Conservation (phyloP, 1,139 yeast genomes). For the Geotrichum bryndzae region DNA sequence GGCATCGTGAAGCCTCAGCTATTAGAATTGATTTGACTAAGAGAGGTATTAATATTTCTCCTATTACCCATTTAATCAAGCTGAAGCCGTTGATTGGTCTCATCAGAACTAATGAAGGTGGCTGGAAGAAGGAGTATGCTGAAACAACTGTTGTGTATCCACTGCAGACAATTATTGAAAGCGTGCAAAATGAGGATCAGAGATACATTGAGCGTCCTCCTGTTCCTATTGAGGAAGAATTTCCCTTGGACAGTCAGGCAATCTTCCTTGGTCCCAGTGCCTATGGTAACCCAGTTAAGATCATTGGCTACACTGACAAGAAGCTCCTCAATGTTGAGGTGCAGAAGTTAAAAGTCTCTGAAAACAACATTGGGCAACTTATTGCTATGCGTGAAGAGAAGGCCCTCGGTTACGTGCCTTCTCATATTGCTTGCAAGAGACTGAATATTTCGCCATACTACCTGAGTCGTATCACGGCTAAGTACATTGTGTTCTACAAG, state of each 20-base stretch:
- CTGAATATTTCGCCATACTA: slow-evolving; percentile 57
- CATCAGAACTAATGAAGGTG: slow-evolving; percentile 64
- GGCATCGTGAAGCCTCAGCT: slow-evolving; percentile 21
- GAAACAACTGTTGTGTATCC: slow-evolving; percentile 45
- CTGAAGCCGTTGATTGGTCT: slow-evolving; percentile 77
- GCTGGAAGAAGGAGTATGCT: slow-evolving; percentile 55
- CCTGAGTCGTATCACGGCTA: slow-evolving; percentile 72
- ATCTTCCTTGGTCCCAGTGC: slow-evolving; percentile 85
- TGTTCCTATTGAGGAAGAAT: slow-evolving; percentile 72
- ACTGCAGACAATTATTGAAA: slow-evolving; percentile 70
- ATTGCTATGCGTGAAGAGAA: slow-evolving; percentile 48
- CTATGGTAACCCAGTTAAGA: slow-evolving; percentile 77
- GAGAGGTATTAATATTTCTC: slow-evolving; percentile 55
- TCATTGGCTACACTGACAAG: slow-evolving; percentile 52
- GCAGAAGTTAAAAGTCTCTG: slow-evolving; percentile 29
- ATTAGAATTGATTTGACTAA: slow-evolving; percentile 42
- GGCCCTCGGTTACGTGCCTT: slow-evolving; percentile 57
- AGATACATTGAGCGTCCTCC: slow-evolving; percentile 73
- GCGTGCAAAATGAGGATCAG: slow-evolving; percentile 64
- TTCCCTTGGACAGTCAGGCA: slow-evolving; percentile 64
- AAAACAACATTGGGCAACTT: slow-evolving; percentile 29
- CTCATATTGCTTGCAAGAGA: slow-evolving; percentile 58
- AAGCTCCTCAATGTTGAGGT: slow-evolving; percentile 30
- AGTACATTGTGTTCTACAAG: slow-evolving; percentile 53
- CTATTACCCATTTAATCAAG: slow-evolving; percentile 54